Base-by-base conservation (phyloP, 306 rosid species). In the Dryas octopetala region DNA sequence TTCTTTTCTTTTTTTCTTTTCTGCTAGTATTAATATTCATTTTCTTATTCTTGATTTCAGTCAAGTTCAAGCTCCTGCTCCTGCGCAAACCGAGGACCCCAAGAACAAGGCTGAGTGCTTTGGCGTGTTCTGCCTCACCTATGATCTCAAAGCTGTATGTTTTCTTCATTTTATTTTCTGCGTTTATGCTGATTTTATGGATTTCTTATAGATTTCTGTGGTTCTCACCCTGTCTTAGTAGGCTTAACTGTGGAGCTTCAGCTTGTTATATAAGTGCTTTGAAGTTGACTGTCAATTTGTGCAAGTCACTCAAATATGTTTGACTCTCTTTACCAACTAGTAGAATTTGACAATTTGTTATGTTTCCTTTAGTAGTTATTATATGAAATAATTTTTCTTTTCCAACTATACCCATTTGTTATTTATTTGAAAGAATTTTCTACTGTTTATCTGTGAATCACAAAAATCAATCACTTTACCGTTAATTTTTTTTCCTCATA, bases 101-200 rank as follows among this genome's bases (percentile, higher is more conserved):
- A 88, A 86, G 80, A 73, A 12, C 78, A 95, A 95, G 83, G 0
- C 83, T 72, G 97, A 95, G 4, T 95, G 97, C 83, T 95, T 62
- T 78, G 97, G 99, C 9, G 89, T 95, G 55, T 91, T 95, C 81
- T 90, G 99, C 75, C 97, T 95, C 74, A 92, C 97, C 67, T 95
- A 95, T 79, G 96, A 91, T 90, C 88, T 95, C 76, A 82, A 88
- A 88, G 97, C 97, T 73, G 99, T 95, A 62, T 87, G 93, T 78
- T 59, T 4, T 40, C 66, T 57, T 49, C 28, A 0, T 62, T 44
- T 65, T 32, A 41, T 66, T 58, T 7, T 78, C 26, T 51, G 47
- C 63, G 77, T 51, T 71, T 77, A 48, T 60, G 61, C 71, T 50
- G 59, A 48, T 66, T 55, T 41, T 16, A 61, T 26, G 74, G 71